Evolutionary conservation across 352 stramenopile genomes (phyloP).

Genomic region (Globisporangium takayamanum): DNA sequence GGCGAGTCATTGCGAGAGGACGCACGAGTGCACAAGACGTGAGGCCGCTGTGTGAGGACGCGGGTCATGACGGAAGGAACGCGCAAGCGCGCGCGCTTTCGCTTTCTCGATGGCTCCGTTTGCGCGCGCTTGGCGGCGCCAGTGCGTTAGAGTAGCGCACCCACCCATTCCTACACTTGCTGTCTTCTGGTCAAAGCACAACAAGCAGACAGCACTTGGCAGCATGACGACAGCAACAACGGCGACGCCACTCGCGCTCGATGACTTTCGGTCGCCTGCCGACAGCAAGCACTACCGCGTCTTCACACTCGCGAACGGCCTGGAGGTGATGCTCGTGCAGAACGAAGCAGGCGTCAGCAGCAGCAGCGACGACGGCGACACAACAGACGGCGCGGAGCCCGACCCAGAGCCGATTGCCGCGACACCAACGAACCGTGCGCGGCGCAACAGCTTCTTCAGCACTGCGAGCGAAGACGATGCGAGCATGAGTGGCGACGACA

Average conservation of each 20-base stretch:
- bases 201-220: too few relatives aligned
- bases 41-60: too few relatives aligned
- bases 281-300: conserved; percentile 74
- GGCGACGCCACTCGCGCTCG: conserved; percentile 17
- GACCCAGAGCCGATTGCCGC: conserved; percentile 1
- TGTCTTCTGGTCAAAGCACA: too few relatives aligned
- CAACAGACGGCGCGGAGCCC: not conserved
- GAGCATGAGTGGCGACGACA: conserved; percentile 11
- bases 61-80: too few relatives aligned
- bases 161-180: too few relatives aligned
- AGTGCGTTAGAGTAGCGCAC: too few relatives aligned
- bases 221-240: conserved; percentile 7
- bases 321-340: conserved; percentile 58
- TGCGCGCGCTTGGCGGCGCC: too few relatives aligned
- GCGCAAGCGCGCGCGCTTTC: too few relatives aligned
- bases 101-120: too few relatives aligned
- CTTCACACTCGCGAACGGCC: conserved; percentile 55
- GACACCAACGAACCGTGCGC: not conserved
- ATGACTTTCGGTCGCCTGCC: conserved; percentile 42
- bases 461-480: conserved; percentile 12
- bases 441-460: conserved; percentile 15
- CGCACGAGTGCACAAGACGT: too few relatives aligned
- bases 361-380: not conserved
- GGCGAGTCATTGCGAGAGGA: too few relatives aligned
- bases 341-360: conserved; percentile 15